Conservation (phyloP, 257 asterid species). For the Asclepias syriaca region DNA sequence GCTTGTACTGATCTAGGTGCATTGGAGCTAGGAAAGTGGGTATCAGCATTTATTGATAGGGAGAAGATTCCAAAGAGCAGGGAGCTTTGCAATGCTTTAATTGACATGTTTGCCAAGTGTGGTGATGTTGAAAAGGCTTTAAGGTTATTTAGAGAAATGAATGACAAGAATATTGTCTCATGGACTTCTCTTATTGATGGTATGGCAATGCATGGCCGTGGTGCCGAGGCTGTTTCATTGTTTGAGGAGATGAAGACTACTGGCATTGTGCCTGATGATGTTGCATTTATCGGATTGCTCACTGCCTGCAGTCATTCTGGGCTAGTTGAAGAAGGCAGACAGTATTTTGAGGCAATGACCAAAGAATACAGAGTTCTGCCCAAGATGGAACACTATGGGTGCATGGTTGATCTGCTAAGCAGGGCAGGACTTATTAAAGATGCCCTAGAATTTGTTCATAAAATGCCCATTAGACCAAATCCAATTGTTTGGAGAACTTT, state of each 20-base stretch:
- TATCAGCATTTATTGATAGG: constrained; percentile 46
- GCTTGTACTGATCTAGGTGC: constrained; percentile 76
- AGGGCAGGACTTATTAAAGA: constrained; percentile 58
- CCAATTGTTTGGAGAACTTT: constrained; percentile 61
- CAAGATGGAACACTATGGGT: constrained; percentile 79
- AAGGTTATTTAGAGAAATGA: constrained; percentile 47
- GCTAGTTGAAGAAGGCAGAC: constrained; percentile 52
- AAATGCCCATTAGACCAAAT: constrained; percentile 64
- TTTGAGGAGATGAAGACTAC: constrained; percentile 64
- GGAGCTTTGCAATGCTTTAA: constrained; percentile 57
- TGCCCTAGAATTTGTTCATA: constrained; percentile 50
- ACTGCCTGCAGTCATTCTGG: constrained; percentile 88
- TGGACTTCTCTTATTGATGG: constrained; percentile 72
- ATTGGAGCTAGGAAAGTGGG: constrained; percentile 72
- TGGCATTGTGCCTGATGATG: constrained; percentile 52
- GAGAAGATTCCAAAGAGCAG: constrained; percentile 42
- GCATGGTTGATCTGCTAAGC: constrained; percentile 77
- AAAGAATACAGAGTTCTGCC: constrained; percentile 49
- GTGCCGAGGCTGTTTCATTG: constrained; percentile 47
- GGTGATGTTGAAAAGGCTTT: constrained; percentile 67
- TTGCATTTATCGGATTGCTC: constrained; percentile 62
- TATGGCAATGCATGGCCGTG: constrained; percentile 69
- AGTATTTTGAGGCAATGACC: constrained; percentile 48
- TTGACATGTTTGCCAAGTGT: constrained; percentile 80
- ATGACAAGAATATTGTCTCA: constrained; percentile 53